Percentiles rank a stretch among this genome's conserved stretches.
Conservation (phyloP, 176 grass and related monocot species). For the Tuctoria greenei region DNA sequence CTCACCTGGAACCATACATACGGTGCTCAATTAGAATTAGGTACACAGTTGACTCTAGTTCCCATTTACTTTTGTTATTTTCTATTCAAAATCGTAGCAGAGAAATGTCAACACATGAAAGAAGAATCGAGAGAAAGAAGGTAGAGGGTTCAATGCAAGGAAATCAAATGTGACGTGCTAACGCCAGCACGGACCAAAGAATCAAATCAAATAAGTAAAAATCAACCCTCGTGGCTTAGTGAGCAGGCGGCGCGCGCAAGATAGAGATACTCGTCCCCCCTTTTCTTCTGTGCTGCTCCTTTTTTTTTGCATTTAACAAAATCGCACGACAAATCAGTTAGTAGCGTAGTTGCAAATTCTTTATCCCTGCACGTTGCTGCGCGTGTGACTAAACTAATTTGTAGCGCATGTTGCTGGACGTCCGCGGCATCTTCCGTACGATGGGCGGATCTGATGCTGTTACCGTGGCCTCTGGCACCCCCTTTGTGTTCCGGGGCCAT, state of each 20-base stretch:
- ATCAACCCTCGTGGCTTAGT: neutral
- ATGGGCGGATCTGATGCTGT: too few species aligned
- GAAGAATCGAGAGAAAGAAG: neutral
- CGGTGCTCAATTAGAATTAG: too few species aligned
- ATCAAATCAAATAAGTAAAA: neutral
- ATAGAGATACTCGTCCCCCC: neutral
- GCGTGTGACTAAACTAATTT: conserved; percentile 8
- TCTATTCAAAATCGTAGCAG: neutral
- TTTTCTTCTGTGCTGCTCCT: neutral
- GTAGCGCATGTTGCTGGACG: too few species aligned
- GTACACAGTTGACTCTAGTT: neutral
- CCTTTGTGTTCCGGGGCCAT: too few species aligned
- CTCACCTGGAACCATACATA: too few species aligned
- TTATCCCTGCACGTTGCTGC: conserved; percentile 3
- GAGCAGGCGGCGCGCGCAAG: neutral
- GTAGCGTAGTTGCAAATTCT: neutral
- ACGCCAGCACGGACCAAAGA: neutral
- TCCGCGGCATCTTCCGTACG: too few species aligned
- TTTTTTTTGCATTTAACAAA: neutral
- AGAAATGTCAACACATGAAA: conserved; percentile 6
- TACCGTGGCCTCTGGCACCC: too few species aligned
- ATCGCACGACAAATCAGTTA: neutral
- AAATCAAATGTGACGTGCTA: neutral
- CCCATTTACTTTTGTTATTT: conserved; percentile 3
- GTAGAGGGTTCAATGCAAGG: neutral